Conservation (phyloP, 208 protist genomes). For the Acanthamoeba castellanii region DNA sequence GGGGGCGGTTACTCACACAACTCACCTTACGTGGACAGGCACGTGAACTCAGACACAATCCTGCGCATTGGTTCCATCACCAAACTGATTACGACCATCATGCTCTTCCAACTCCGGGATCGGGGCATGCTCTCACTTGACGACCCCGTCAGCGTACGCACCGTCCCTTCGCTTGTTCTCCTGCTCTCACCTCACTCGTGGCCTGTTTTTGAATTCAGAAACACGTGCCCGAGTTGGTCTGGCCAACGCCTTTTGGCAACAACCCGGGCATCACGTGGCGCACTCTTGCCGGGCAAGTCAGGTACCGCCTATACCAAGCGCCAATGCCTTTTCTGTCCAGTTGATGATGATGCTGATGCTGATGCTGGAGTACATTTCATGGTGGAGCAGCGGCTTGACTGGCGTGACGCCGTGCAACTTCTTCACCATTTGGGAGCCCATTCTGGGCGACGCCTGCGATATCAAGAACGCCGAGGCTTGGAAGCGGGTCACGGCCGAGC, state of each 20-base stretch:
- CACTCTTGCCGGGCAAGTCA: slow-evolving; percentile 26
- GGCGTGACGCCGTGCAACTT: slow-evolving; percentile 67
- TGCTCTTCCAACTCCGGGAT: slow-evolving; percentile 56
- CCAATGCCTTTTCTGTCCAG: no score
- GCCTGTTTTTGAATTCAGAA: not conserved
- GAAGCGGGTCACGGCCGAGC: not conserved
- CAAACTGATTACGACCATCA: slow-evolving; percentile 34
- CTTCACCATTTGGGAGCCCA: slow-evolving; percentile 54
- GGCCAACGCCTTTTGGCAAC: not conserved
- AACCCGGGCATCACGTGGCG: slow-evolving; percentile 65
- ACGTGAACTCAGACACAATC: slow-evolving; percentile 20
- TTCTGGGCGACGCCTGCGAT: slow-evolving; percentile 52
- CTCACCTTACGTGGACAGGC: not conserved
- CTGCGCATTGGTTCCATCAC: slow-evolving; percentile 35
- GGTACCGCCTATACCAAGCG: not conserved
- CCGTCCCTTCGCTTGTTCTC: no score
- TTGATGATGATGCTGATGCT: no score
- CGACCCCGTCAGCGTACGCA: slow-evolving; percentile 9
- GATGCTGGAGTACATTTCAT: no score
- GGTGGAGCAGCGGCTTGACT: not conserved
- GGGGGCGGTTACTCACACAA: no score
- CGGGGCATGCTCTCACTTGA: slow-evolving; percentile 19
- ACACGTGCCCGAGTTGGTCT: not conserved
- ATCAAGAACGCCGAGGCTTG: slow-evolving; percentile 62
- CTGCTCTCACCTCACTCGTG: no score